phyloP scores from a whole-genome alignment of 2,329 filamentous ascomycete species.

The Neofusicoccum ribis region DNA sequence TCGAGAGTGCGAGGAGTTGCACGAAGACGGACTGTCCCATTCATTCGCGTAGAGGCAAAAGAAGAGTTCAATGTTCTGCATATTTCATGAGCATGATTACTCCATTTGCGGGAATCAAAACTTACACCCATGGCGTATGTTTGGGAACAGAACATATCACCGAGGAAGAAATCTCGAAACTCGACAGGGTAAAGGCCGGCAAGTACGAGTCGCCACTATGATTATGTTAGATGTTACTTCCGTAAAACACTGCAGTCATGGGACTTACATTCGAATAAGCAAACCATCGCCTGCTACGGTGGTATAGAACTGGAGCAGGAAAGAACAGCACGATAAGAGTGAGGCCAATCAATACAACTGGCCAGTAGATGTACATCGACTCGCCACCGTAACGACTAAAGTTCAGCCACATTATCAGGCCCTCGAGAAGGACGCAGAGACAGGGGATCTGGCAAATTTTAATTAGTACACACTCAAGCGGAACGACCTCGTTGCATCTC shows the following conservation, averaged over 20 bases:
- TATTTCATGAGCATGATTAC: constrained; percentile 25
- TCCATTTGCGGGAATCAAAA: constrained; percentile 26
- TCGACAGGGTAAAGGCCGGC: constrained; percentile 91
- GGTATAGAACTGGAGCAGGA: constrained; percentile 72
- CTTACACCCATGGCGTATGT: constrained; percentile 85
- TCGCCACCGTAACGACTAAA: constrained; percentile 69
- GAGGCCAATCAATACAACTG: constrained; percentile 73
- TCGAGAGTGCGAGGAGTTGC: constrained; percentile 83
- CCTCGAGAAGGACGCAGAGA: constrained; percentile 74
- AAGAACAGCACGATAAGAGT: constrained; percentile 70
- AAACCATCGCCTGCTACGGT: constrained; percentile 80
- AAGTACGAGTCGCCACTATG: constrained; percentile 77
- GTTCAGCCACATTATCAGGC: constrained; percentile 85
- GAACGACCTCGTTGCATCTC: constrained; percentile 43
- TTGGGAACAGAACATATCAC: constrained; percentile 95
- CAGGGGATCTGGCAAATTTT: constrained; percentile 65
- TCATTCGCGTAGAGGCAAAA: constrained; percentile 85
- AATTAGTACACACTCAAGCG: constrained; percentile 68
- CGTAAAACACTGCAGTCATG: neutral
- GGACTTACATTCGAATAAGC: constrained; percentile 77
- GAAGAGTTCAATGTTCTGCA: constrained; percentile 83
- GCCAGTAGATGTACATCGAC: constrained; percentile 80
- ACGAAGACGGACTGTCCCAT: constrained; percentile 73
- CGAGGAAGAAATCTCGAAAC: constrained; percentile 95
- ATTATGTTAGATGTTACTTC: constrained; percentile 30